These are phyloP conservation scores for Barnettozyma salicaria DNA, from an alignment of 805 yeast genomes.

Conservation along the genomic window DNA sequence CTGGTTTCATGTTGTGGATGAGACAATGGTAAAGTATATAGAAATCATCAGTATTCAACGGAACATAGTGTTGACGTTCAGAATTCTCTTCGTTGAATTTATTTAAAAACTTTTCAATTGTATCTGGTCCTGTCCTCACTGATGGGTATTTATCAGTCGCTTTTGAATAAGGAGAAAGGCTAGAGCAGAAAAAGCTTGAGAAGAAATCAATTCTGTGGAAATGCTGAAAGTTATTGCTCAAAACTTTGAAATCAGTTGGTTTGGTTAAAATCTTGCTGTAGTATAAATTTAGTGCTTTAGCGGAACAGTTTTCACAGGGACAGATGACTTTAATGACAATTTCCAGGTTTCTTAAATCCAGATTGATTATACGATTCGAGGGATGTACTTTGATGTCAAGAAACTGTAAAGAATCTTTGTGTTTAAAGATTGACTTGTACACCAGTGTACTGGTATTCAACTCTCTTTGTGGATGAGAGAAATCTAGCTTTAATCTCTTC, in stretches of 20 bases:
- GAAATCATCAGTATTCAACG: constrained; percentile 29
- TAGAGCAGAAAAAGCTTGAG: constrained; percentile 30
- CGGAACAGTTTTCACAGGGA: constrained; percentile 19
- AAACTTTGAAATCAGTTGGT: constrained; percentile 25
- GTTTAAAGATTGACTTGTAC: constrained; percentile 29
- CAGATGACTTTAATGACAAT: constrained; percentile 17
- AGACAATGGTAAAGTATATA: constrained; percentile 31
- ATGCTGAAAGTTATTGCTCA: constrained; percentile 25
- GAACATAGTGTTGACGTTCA: constrained; percentile 21
- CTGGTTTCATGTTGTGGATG: constrained; percentile 33
- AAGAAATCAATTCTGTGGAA: constrained; percentile 32
- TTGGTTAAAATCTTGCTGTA: constrained; percentile 30
- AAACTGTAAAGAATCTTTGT: constrained; percentile 31
- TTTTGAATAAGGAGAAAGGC: constrained; percentile 36
- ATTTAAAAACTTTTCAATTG: constrained; percentile 26
- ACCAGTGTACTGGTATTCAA: constrained; percentile 30
- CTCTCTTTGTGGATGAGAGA: constrained; percentile 29
- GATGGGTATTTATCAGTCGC: constrained; percentile 39
- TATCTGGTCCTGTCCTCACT: constrained; percentile 37
- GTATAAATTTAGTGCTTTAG: constrained; percentile 27
- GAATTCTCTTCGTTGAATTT: constrained; percentile 24
- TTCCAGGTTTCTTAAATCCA: constrained; percentile 16
- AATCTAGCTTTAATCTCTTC: constrained; percentile 36
- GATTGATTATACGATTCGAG: constrained; percentile 13
- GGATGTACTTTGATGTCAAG: constrained; percentile 32